phyloP scores from a whole-genome alignment of 306 rosid species.

The Fragaria nilgerrensis region DNA sequence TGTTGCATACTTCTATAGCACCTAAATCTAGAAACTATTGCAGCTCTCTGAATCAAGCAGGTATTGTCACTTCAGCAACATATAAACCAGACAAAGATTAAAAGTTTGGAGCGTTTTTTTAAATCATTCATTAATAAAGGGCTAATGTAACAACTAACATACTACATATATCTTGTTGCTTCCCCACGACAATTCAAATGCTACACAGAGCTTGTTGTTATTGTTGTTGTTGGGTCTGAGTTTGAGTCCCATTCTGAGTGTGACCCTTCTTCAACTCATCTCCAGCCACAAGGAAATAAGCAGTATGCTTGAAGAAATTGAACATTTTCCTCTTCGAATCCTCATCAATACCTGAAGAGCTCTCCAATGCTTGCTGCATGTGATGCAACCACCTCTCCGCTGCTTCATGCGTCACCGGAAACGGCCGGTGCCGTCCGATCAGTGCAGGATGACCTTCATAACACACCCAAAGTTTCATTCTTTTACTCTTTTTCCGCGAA shows the following conservation, averaged over 20 bases:
- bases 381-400: constrained; percentile 87
- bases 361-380: constrained; percentile 76
- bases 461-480: not conserved
- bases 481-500: not conserved
- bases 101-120: not conserved
- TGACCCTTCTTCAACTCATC: constrained; percentile 59
- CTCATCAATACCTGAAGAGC: constrained; percentile 53
- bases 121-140: not conserved
- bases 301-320: constrained; percentile 87
- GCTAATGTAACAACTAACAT: not conserved
- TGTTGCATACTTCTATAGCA: not conserved
- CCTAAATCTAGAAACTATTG: not conserved
- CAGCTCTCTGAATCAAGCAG: not conserved
- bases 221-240: constrained; percentile 29
- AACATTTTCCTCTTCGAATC: constrained; percentile 63
- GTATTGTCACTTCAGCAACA: not conserved
- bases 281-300: constrained; percentile 87
- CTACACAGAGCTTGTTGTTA: not conserved
- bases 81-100: not conserved
- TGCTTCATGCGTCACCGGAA: constrained; percentile 67
- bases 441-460: constrained; percentile 88
- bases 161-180: too few relatives aligned
- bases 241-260: constrained; percentile 13
- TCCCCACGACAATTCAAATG: not conserved
- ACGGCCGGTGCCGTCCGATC: constrained; percentile 76